phyloP scores from a whole-genome alignment of 306 rosid species.

The Hippophae tibetana region DNA sequence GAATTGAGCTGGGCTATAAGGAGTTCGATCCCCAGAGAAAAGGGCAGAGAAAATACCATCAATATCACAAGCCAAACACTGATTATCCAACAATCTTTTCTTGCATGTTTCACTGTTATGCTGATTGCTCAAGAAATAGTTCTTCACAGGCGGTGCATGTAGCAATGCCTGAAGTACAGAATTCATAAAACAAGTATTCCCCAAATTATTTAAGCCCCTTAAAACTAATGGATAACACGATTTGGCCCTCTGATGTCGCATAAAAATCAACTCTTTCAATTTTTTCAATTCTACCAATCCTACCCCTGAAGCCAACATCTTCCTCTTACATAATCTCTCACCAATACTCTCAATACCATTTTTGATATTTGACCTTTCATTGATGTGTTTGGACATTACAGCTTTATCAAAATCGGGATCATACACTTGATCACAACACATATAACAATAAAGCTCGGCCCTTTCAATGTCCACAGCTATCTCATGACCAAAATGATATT shows the following conservation, averaged over 20 bases:
- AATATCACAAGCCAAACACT: constrained; percentile 35
- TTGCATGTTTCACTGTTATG: constrained; percentile 50
- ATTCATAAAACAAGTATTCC: constrained; percentile 84
- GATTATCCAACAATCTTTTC: constrained; percentile 31
- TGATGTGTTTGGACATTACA: constrained; percentile 63
- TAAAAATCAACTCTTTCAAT: constrained; percentile 24
- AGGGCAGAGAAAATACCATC: constrained; percentile 28
- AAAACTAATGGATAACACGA: constrained; percentile 76
- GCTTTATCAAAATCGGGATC: constrained; percentile 78
- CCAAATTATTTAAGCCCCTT: constrained; percentile 85
- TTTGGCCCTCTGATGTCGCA: constrained; percentile 51
- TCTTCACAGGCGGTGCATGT: constrained; percentile 64
- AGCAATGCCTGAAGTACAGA: constrained; percentile 81
- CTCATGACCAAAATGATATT: constrained; percentile 43
- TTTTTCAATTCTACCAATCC: constrained; percentile 34
- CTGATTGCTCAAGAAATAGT: constrained; percentile 64
- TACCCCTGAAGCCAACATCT: constrained; percentile 34
- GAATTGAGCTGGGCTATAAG: constrained; percentile 39
- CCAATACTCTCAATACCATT: constrained; percentile 50
- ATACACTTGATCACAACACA: constrained; percentile 75
- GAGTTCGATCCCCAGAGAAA: constrained; percentile 30
- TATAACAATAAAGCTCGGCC: constrained; percentile 74
- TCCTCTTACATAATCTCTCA: constrained; percentile 71
- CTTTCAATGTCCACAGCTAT: constrained; percentile 69
- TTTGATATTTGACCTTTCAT: constrained; percentile 19